Percentiles rank a stretch among this genome's conserved stretches.
phyloP scores from a whole-genome alignment of 805 yeast species.

The Saccharomycopsis sp. region DNA sequence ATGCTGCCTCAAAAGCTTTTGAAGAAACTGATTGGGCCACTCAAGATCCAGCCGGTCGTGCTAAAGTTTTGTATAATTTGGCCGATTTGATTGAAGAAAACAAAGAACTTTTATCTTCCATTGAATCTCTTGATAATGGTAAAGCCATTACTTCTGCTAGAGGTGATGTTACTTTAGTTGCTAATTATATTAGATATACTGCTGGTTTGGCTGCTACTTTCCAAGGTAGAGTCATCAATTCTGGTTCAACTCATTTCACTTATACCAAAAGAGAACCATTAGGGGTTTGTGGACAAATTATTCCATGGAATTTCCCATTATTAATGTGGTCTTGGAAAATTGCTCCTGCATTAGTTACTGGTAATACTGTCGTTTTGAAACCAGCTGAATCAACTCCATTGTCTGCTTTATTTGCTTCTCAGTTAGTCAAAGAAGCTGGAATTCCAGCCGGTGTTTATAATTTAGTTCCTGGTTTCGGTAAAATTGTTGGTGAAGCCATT shows the following conservation, averaged over 20 bases:
- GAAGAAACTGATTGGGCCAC: constrained; percentile 46
- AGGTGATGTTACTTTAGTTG: constrained; percentile 57
- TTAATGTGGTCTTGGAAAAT: constrained; percentile 74
- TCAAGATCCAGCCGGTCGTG: constrained; percentile 47
- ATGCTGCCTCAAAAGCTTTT: constrained; percentile 57
- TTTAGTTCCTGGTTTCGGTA: constrained; percentile 67
- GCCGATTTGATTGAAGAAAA: constrained; percentile 63
- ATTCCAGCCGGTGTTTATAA: constrained; percentile 69
- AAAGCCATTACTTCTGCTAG: constrained; percentile 55
- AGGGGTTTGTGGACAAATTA: constrained; percentile 77
- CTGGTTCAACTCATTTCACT: constrained; percentile 53
- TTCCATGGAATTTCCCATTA: constrained; percentile 81
- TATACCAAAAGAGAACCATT: constrained; percentile 65
- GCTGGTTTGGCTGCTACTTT: constrained; percentile 69
- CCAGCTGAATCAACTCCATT: constrained; percentile 74
- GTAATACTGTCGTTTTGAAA: constrained; percentile 63
- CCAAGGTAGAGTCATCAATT: constrained; percentile 52
- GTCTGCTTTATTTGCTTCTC: constrained; percentile 55
- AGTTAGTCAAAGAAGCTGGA: constrained; percentile 56
- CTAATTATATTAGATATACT: constrained; percentile 56
- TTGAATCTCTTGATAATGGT: constrained; percentile 73
- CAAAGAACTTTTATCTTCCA: constrained; percentile 50
- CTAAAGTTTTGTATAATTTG: constrained; percentile 41
- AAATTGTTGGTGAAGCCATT: constrained; percentile 61
- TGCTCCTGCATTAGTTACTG: constrained; percentile 70